Conservation (phyloP, 1,284 basidiomycete species). For the Caloboletus firmus region DNA sequence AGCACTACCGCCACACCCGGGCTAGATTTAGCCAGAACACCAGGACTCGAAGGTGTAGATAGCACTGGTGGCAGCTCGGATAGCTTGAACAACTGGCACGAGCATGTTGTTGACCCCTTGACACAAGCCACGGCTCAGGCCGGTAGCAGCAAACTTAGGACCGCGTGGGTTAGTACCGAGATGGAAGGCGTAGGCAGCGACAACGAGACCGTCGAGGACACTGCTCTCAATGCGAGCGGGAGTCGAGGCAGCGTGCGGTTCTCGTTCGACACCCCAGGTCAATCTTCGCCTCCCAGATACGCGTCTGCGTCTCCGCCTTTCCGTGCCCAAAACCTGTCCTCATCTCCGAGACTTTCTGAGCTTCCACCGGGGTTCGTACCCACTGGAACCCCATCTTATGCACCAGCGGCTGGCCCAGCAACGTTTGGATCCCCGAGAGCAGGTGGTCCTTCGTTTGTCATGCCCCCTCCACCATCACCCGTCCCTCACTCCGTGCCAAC, state of each 20-base stretch:
- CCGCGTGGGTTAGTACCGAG: slow-evolving; percentile 34
- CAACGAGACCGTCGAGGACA: slow-evolving; percentile 20
- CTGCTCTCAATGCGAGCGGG: slow-evolving; percentile 6
- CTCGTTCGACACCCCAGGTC: slow-evolving; percentile 4
- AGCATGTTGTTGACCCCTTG: slow-evolving; percentile 24
- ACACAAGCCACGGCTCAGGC: slow-evolving; percentile 2
- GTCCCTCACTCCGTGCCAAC: slow-evolving; percentile 8
- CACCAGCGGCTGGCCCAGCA: neutral
- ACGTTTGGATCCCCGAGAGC: slow-evolving; percentile 13
- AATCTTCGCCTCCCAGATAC: slow-evolving; percentile 18
- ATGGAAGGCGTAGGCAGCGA: slow-evolving; percentile 27
- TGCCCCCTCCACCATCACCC: slow-evolving; percentile 11
- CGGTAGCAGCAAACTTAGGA: slow-evolving; percentile 6
- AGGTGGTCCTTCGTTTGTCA: slow-evolving; percentile 11
- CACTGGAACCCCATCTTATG: slow-evolving; percentile 12
- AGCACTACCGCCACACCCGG: slow-evolving; percentile 68
- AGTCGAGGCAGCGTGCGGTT: slow-evolving; percentile 18
- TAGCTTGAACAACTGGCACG: slow-evolving; percentile 25
- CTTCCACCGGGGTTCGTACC: slow-evolving; percentile 31
- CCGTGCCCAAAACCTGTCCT: slow-evolving; percentile 1
- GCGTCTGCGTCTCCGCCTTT: slow-evolving; percentile 14
- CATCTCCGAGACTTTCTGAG: slow-evolving; percentile 16
- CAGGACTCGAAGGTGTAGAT: slow-evolving; percentile 5
- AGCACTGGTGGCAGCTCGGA: slow-evolving; percentile 18
- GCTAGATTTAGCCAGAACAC: slow-evolving; percentile 24